Evolutionary conservation across 2,329 filamentous ascomycete genomes (phyloP), one percentile per base, ranked within the genome.

Genomic region (Cercospora beticola): DNA sequence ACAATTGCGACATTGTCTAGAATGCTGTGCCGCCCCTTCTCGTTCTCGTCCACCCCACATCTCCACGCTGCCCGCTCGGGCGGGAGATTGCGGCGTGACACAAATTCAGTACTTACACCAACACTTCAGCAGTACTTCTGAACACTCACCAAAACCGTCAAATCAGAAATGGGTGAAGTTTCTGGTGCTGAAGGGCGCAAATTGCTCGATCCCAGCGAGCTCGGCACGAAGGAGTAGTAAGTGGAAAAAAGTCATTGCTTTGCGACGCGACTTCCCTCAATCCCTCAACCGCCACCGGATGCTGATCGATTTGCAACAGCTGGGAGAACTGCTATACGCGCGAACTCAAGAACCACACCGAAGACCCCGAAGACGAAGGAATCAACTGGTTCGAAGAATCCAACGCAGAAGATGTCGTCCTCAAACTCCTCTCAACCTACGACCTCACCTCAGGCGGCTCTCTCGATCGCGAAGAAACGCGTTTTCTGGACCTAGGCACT

Each of bases 311-410:
- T 64, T 30, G 21, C 14, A 54, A 69, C 65, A 79, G 78, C 76
- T 83, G 83, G 82, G 82, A 94, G 79, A 82, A 82, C 21, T 87
- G 92, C 71, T 95, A 96, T 83, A 83, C 85, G 0, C 85, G 83
- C 73, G 91, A 95, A 80, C 84, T 93, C 64, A 79, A 82, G 69
- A 94, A 95, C 81, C 88, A 94, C 80, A 82, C 87, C 64, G 80
- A 86, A 70, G 88, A 96, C 81, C 88, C 92, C 9, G 81, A 86
- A 66, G 92, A 97, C 83, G 90, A 90, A 68, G 94, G 94, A 73
- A 97, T 93, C 31, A 89, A 95, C 75, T 99, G 95, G 95, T 99
- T 99, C 86, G 91, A 93, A 79, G 95, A 98, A 82, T 92, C 93
- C 33, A 89, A 91, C 76, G 95, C 95, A 70, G 92, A 97, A 77